Base-by-base conservation (phyloP, 2,329 filamentous ascomycete species). In the Aspergillus flavus region DNA sequence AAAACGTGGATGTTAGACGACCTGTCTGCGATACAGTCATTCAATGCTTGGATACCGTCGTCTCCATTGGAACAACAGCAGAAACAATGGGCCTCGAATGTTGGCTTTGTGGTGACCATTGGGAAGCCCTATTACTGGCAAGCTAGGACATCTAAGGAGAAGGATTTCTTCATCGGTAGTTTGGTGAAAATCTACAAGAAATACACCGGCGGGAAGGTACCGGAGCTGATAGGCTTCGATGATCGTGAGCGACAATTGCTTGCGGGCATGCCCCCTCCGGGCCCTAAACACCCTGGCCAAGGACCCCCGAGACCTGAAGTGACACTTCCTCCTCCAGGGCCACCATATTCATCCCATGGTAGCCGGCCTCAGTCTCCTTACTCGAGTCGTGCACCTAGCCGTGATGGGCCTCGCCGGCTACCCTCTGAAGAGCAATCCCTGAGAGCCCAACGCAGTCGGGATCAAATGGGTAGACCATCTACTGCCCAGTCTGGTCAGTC, bases 1-100 rank as follows among this genome's bases (percentile, higher is more conserved):
- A 99, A 99, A 81, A 97, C 95, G 4, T 99, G 95, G 95, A 91
- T 94, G 76, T 86, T 99, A 69, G 94, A 98, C 78, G 95, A 99
- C 75, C 82, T 99, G 56, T 86, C 87, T 5, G 85, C 86, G 53
- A 91, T 99, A 68, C 91, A 96, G 76, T 95, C 93, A 30, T 98
- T 90, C 74, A 90, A 88, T 7, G 85, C 89, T 50, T 77, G 87
- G 23, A 83, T 76, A 73, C 86, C 83, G 74, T 83, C 78, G 70
- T 89, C 67, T 75, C 86, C 81, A 69, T 86, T 84, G 78, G 90
- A 85, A 79, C 82, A 85, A 60, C 84, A 87, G 68, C 81, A 85
- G 52, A 87, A 88, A 70, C 79, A 90, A 74, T 96, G 92, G 91
- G 94, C 93, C 26, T 89, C 91, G 58, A 89, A 90, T 62, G 87